These are phyloP conservation scores for Amanita fuliginea DNA, from an alignment of 768 basidiomycete genomes.

Conservation along the genomic window DNA sequence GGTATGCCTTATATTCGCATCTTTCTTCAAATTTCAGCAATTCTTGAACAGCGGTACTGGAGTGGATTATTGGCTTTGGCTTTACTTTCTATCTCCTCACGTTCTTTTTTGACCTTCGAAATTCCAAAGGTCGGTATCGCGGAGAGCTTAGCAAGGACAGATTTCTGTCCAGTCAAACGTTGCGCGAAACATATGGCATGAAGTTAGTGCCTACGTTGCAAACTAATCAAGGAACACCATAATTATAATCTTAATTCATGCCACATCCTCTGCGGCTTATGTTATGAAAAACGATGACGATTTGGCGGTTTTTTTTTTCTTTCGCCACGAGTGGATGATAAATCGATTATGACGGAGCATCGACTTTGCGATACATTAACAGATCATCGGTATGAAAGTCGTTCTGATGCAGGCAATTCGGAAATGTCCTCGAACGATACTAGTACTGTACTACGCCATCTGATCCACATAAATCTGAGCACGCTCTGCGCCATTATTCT, in stretches of 20 bases:
- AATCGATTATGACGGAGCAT: no score
- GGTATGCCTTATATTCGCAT: conserved; percentile 22
- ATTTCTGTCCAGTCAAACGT: conserved; percentile 11
- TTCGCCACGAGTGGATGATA: no score
- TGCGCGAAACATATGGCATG: conserved; percentile 6
- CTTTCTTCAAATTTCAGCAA: neutral
- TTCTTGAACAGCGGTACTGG: conserved; percentile 41
- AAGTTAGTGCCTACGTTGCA: neutral
- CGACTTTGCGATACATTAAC: no score
- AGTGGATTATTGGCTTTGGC: conserved; percentile 66
- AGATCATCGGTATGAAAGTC: no score
- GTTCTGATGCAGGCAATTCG: no score
- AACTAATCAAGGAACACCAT: neutral
- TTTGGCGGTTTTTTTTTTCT: no score
- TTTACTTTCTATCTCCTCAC: conserved; percentile 67
- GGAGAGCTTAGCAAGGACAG: conserved; percentile 30
- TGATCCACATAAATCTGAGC: no score
- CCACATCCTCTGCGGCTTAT: no score
- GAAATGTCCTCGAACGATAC: no score
- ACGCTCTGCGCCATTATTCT: no score
- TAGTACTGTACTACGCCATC: no score
- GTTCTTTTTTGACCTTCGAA: conserved; percentile 61
- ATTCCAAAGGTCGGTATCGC: conserved; percentile 39
- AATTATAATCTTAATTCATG: neutral
- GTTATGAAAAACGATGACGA: no score